Evolutionary conservation across 208 protist genomes (phyloP).

Genomic region (Endotrypanum monterogeii): DNA sequence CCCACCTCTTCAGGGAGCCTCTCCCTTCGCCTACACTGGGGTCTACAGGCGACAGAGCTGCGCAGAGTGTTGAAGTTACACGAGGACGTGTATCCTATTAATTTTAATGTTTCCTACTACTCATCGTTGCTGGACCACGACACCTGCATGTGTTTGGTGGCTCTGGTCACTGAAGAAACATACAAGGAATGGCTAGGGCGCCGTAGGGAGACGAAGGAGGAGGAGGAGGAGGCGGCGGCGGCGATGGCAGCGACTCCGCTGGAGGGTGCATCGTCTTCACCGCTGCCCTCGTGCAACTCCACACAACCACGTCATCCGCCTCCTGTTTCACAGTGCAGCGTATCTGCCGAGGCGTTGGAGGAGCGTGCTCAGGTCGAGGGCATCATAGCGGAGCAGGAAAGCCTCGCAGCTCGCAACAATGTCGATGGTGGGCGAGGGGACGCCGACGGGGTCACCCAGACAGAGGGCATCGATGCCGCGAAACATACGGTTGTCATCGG

Average conservation of each 20-base stretch:
- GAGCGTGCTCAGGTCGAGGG: slow-evolving; percentile 14
- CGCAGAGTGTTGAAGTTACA: slow-evolving; percentile 51
- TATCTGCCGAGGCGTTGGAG: slow-evolving; percentile 11
- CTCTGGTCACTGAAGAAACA: slow-evolving; percentile 33
- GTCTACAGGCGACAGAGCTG: slow-evolving; percentile 45
- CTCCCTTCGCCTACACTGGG: slow-evolving; percentile 68
- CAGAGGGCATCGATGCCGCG: neutral
- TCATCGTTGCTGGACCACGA: slow-evolving; percentile 44
- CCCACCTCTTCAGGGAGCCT: neutral
- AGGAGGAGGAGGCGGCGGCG: neutral
- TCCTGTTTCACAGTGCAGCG: slow-evolving; percentile 15
- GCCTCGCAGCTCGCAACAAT: slow-evolving; percentile 12
- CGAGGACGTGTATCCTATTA: slow-evolving; percentile 56
- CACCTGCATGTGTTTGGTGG: slow-evolving; percentile 46
- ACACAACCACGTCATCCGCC: slow-evolving; percentile 1
- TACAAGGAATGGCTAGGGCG: slow-evolving; percentile 5
- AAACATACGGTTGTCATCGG: slow-evolving; percentile 53
- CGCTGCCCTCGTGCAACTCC: neutral
- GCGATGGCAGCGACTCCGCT: slow-evolving; percentile 2
- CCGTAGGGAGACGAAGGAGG: neutral
- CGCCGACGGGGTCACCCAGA: neutral
- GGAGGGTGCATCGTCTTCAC: neutral
- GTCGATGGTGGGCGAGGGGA: neutral
- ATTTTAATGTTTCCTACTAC: slow-evolving; percentile 63
- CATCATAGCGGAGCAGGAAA: slow-evolving; percentile 31